Percentiles rank a stretch among this genome's conserved stretches.
phyloP scores from a whole-genome alignment of 345 rosid species.

The Hibiscus mutabilis region DNA sequence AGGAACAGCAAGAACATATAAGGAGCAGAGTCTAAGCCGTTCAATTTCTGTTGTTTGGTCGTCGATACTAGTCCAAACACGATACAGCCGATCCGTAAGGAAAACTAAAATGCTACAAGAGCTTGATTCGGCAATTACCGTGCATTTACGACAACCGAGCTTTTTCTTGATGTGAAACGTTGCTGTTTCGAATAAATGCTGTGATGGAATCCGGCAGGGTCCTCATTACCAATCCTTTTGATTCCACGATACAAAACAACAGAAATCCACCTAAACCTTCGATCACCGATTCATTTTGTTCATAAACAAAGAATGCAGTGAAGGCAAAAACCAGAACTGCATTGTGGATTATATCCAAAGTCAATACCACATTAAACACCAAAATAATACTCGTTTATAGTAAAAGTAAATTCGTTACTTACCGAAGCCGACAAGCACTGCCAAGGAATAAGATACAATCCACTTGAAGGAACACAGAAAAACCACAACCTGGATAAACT shows the following conservation, averaged over 20 bases:
- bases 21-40: not conserved
- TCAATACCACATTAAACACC: constrained; percentile 7
- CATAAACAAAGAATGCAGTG: constrained; percentile 71
- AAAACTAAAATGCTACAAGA: not conserved
- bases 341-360: constrained; percentile 5
- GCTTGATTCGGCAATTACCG: not conserved
- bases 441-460: constrained; percentile 30
- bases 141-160: not conserved
- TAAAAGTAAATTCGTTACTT: constrained; percentile 10
- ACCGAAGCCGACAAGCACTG: constrained; percentile 44
- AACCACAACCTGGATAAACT: constrained; percentile 33
- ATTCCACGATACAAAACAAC: constrained; percentile 13
- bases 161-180: constrained; percentile 9
- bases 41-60: not conserved
- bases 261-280: constrained; percentile 38
- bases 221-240: constrained; percentile 25
- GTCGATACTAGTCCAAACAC: not conserved
- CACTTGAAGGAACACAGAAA: constrained; percentile 41
- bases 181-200: constrained; percentile 15
- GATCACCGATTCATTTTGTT: constrained; percentile 70
- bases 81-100: not conserved
- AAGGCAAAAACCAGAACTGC: constrained; percentile 65
- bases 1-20: not conserved
- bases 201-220: constrained; percentile 25
- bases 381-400: not conserved